phyloP scores from a whole-genome alignment of 129 eudicot species.

The Escallonia rubra region DNA sequence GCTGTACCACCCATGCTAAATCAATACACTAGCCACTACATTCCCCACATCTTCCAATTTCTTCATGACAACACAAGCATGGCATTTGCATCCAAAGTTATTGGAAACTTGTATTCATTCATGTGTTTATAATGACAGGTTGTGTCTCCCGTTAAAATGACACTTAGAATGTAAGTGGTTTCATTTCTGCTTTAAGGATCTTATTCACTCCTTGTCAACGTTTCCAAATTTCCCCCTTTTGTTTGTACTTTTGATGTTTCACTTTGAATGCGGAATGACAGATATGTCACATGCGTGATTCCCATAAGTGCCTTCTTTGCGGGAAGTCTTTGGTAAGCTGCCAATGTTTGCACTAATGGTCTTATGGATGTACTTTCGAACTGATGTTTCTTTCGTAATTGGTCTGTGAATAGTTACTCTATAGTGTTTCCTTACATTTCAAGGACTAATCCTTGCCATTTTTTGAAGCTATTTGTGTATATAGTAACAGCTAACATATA shows the following conservation, averaged over 20 bases:
- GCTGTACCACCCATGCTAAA: too few species aligned
- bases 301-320: conserved; percentile 99
- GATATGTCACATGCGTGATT: conserved; percentile 87
- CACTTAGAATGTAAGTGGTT: conserved; percentile 78
- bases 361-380: neutral
- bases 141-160: conserved; percentile 97
- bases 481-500: too few species aligned
- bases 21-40: too few species aligned
- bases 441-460: neutral
- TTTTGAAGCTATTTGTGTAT: neutral
- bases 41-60: too few species aligned
- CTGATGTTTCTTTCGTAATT: neutral
- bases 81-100: too few species aligned
- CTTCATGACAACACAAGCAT: too few species aligned
- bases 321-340: conserved; percentile 86
- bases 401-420: neutral
- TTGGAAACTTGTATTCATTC: too few species aligned
- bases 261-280: conserved; percentile 29
- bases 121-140: conserved; percentile 37
- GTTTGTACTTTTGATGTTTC: neutral
- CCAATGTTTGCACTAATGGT: neutral
- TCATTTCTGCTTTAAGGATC: neutral
- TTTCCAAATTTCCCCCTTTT: neutral
- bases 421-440: too few species aligned
- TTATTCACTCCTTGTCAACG: neutral